A percentile compares a stretch with the other conserved stretches of the same genome.
phyloP scores from a whole-genome alignment of 805 yeast genomes.

The Candida nanaspora region DNA sequence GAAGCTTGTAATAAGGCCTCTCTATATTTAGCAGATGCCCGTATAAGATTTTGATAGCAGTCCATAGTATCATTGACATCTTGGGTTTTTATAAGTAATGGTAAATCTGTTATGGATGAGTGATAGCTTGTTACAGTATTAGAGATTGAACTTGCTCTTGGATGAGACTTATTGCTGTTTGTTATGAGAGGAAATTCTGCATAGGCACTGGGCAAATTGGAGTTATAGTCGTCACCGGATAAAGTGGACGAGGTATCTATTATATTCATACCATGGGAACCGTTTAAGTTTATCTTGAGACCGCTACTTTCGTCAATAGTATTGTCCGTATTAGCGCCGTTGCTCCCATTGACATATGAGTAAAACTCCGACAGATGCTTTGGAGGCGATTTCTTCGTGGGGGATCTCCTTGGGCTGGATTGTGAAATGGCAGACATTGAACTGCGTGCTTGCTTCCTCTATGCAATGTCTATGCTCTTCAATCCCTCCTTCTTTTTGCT shows the following conservation, averaged over 20 bases:
- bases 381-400: conserved; percentile 25
- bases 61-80: conserved; percentile 48
- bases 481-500: too few species aligned
- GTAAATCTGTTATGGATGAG: conserved; percentile 49
- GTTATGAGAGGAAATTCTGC: background rate
- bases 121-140: conserved; percentile 32
- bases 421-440: too few species aligned
- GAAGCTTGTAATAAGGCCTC: conserved; percentile 41
- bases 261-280: background rate
- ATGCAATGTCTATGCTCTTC: too few species aligned
- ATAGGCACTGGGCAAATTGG: conserved; percentile 6
- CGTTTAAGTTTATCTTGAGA: background rate
- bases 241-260: background rate
- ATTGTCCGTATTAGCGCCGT: background rate
- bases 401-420: background rate
- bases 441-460: too few species aligned
- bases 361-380: conserved; percentile 57
- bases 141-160: conserved; percentile 17
- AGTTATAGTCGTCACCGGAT: background rate
- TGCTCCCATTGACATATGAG: conserved; percentile 33
- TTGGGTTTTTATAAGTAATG: conserved; percentile 50
- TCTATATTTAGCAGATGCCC: conserved; percentile 39
- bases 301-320: background rate
- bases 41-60: conserved; percentile 40
- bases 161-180: background rate